Conservation (phyloP, 2,329 filamentous ascomycete species). For the Colletotrichum sp. region DNA sequence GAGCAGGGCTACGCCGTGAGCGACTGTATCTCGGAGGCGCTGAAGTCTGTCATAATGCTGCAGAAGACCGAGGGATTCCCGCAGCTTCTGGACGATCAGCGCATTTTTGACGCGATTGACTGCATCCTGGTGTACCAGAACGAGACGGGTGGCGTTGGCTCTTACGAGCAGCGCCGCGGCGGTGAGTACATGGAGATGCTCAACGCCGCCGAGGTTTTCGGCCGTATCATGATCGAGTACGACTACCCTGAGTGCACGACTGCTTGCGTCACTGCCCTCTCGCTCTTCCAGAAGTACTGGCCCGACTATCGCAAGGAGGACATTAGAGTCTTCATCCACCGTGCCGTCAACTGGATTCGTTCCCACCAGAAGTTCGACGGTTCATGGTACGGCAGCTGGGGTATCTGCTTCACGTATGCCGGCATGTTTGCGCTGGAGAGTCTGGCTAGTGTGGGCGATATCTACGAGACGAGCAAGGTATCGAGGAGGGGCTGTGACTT, state of each 20-base stretch:
- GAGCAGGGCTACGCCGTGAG: conserved; percentile 94
- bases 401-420: conserved; percentile 97
- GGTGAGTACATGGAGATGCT: conserved; percentile 81
- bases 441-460: conserved; percentile 81
- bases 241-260: conserved; percentile 98
- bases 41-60: conserved; percentile 85
- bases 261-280: conserved; percentile 86
- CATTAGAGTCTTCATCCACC: conserved; percentile 73
- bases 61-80: conserved; percentile 82
- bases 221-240: conserved; percentile 97
- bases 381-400: conserved; percentile 98
- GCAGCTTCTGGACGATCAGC: conserved; percentile 72
- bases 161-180: conserved; percentile 85
- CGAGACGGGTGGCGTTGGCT: conserved; percentile 81
- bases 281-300: conserved; percentile 81
- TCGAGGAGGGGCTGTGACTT: conserved; percentile 84
- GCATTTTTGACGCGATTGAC: conserved; percentile 88
- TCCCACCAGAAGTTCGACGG: conserved; percentile 78
- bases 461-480: conserved; percentile 73
- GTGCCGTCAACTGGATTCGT: conserved; percentile 85
- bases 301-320: conserved; percentile 80
- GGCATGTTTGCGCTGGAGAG: conserved; percentile 96
- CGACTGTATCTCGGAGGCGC: conserved; percentile 89
- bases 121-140: conserved; percentile 94
- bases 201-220: conserved; percentile 96